Base-by-base conservation (phyloP, 352 stramenopile genomes). In the Pythium periplocum region DNA sequence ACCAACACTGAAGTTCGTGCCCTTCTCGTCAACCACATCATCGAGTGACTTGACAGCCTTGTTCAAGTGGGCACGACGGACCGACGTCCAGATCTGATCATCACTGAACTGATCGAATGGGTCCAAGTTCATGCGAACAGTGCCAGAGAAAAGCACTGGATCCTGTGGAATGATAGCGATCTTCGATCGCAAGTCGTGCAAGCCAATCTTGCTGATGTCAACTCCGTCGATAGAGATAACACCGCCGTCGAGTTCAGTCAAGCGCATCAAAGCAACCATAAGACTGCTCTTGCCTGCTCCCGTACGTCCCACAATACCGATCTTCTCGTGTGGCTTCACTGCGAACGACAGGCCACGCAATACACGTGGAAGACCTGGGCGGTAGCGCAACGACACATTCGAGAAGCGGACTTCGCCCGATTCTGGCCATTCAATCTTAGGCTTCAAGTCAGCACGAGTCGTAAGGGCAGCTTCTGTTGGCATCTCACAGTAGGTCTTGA, bases 1-100 rank as follows among this genome's bases (percentile, higher is more conserved):
- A 10, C 95, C 93, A 40, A 97, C 85, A 48, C 78, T 96, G 44
- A 98, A 95, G 69, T 98, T 98, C 40, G 83, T 75, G 7, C 90
- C 95, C 39, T 76, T 74, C 56, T 98, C 90, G 0, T 78, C 61
- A 3, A 98, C 79, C 41, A 77, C 43, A 42, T 90, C 76, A 48
- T 97, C 83, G 3, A 98, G 76, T 10, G 74, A 74, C 1, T 56
- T 17, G 17, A 76, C 51, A 3, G 33, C 51, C 0, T 53, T 53
- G 2, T 50, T 36, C n/a, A 79, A 59, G 38, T 66, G 45, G 17
- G 65, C 65, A 46, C 57, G 45, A 30, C 54, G 41, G 40, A 78
- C 44, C 33, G 53, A 63, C 5, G 31, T 46, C 69, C 69, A 78
- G 6, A 78, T 47, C 46, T 73, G 50, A 3, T 73, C 67, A 46